These are phyloP conservation scores for Aspergillus leporis DNA, from an alignment of 495 filamentous ascomycete genomes.

Conservation along the genomic window DNA sequence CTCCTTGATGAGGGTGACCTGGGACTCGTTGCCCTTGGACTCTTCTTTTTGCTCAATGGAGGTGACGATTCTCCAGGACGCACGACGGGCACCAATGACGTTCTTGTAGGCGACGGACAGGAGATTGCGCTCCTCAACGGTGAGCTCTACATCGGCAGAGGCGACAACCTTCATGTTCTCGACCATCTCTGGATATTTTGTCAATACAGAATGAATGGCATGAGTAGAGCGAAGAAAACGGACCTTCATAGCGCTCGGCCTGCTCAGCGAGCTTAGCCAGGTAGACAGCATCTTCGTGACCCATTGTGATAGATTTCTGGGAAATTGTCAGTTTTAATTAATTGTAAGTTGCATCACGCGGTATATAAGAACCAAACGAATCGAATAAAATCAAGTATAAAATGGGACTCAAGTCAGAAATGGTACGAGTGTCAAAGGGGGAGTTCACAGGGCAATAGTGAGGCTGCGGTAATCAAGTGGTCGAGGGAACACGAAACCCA, in stretches of 20 bases:
- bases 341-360: conserved; percentile 18
- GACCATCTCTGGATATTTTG: conserved; percentile 80
- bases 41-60: conserved; percentile 99
- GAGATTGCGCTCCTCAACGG: conserved; percentile 98
- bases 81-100: conserved; percentile 97
- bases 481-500: conserved; percentile 17
- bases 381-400: conserved; percentile 6
- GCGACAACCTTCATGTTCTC: conserved; percentile 99
- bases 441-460: conserved; percentile 23
- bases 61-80: conserved; percentile 99
- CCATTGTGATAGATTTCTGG: conserved; percentile 67
- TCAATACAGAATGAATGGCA: conserved; percentile 21
- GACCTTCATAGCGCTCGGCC: conserved; percentile 99
- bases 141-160: conserved; percentile 91
- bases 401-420: conserved; percentile 6
- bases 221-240: conserved; percentile 33
- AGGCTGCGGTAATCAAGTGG: conserved; percentile 27
- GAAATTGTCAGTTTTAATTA: conserved; percentile 8
- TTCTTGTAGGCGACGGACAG: conserved; percentile 99
- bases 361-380: conserved; percentile 17
- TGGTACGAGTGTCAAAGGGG: conserved; percentile 21
- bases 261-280: conserved; percentile 99
- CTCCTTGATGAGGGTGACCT: conserved; percentile 95
- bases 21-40: conserved; percentile 95
- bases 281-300: conserved; percentile 99